These are phyloP conservation scores for Mycena chlorophos DNA, from an alignment of 768 basidiomycete species.

Conservation along the genomic window DNA sequence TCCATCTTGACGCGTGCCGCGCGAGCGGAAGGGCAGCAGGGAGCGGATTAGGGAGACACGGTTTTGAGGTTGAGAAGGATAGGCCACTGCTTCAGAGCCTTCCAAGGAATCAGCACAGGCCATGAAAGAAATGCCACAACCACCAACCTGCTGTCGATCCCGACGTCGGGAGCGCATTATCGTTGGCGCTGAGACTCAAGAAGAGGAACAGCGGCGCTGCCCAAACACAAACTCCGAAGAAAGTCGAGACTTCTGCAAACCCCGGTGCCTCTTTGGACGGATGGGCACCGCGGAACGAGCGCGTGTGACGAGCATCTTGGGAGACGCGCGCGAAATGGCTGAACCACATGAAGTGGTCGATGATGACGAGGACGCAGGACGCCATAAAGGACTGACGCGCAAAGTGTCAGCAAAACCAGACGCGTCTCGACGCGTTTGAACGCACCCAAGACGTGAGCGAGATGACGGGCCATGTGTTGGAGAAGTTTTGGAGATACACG, in stretches of 20 bases:
- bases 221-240: conserved; percentile 87
- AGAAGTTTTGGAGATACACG: conserved; percentile 93
- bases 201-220: conserved; percentile 91
- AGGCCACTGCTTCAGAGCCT: conserved; percentile 24
- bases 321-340: conserved; percentile 83
- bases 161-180: conserved; percentile 85
- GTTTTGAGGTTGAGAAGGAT: conserved; percentile 7
- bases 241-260: conserved; percentile 78
- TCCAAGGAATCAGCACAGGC: conserved; percentile 28
- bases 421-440: neutral
- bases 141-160: conserved; percentile 37
- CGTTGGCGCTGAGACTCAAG: conserved; percentile 93
- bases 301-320: conserved; percentile 58
- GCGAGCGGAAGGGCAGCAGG: conserved; percentile 52
- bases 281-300: conserved; percentile 45
- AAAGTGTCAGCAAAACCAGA: neutral
- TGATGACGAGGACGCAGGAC: conserved; percentile 82
- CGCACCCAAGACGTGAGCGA: conserved; percentile 66
- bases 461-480: conserved; percentile 86
- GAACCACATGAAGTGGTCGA: conserved; percentile 96
- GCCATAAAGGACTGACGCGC: conserved; percentile 63
- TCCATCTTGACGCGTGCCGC: conserved; percentile 57
- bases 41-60: conserved; percentile 70
- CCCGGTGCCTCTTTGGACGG: conserved; percentile 36
- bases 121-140: neutral